Percentiles rank a stretch among this genome's conserved stretches.
phyloP scores from a whole-genome alignment of 129 eudicot genomes.

The Artemisia argyi region DNA sequence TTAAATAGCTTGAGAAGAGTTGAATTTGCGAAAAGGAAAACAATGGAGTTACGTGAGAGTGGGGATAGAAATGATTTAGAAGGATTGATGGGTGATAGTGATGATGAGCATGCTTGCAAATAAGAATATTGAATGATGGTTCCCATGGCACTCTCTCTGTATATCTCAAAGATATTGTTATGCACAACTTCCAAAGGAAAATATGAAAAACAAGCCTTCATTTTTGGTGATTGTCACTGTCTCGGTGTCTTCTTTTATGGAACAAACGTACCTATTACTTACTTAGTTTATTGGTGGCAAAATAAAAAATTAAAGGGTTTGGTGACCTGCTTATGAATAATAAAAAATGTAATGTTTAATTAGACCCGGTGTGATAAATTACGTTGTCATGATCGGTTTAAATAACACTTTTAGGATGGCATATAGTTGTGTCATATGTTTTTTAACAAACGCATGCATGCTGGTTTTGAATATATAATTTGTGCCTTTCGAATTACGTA shows the following conservation, averaged over 20 bases:
- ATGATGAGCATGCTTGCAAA: conserved; percentile 46
- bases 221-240: conserved; percentile 8
- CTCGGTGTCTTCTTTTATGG: conserved; percentile 10
- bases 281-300: neutral
- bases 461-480: too few relatives aligned
- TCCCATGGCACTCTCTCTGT: conserved; percentile 29
- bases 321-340: neutral
- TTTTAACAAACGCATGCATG: too few relatives aligned
- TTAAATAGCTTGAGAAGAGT: too few relatives aligned
- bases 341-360: too few relatives aligned
- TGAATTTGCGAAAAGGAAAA: neutral
- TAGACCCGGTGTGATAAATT: too few relatives aligned
- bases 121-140: conserved; percentile 45
- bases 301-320: neutral
- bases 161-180: conserved; percentile 3
- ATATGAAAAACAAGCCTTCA: conserved; percentile 9
- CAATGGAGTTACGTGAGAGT: conserved; percentile 23
- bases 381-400: too few relatives aligned
- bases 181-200: conserved; percentile 34
- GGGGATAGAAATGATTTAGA: conserved; percentile 29
- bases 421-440: too few relatives aligned
- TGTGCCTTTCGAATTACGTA: too few relatives aligned
- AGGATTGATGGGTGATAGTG: conserved; percentile 48
- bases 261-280: neutral
- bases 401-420: too few relatives aligned